Evolutionary conservation across 2,329 filamentous ascomycete species (phyloP).

Genomic region (Penicillium italicum): DNA sequence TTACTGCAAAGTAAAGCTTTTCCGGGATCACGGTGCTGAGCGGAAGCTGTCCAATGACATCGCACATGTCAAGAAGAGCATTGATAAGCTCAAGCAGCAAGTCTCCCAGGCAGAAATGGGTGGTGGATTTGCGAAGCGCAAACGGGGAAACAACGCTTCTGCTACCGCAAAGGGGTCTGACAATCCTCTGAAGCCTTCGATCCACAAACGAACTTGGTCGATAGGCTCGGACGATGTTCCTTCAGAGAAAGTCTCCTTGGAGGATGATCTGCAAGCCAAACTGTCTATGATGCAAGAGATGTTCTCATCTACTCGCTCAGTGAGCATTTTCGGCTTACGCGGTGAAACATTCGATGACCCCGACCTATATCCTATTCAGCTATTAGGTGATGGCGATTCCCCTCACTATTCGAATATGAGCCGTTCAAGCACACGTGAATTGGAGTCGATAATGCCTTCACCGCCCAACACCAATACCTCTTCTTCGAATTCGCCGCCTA

Average conservation of each 20-base stretch:
- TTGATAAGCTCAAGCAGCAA: constrained; percentile 93
- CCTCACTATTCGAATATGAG: constrained; percentile 30
- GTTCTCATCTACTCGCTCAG: constrained; percentile 44
- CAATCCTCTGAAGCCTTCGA: constrained; percentile 76
- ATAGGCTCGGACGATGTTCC: constrained; percentile 66
- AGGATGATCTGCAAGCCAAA: constrained; percentile 47
- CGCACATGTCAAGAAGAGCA: constrained; percentile 91
- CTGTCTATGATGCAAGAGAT: constrained; percentile 45
- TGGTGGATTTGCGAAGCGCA: constrained; percentile 59
- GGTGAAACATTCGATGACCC: constrained; percentile 47
- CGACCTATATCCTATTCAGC: constrained; percentile 42
- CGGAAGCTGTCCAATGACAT: constrained; percentile 93
- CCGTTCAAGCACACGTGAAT: constrained; percentile 31
- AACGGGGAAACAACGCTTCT: constrained; percentile 52
- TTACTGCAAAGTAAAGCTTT: constrained; percentile 95
- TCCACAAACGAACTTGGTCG: constrained; percentile 94
- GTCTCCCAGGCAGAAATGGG: constrained; percentile 70
- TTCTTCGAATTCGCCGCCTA: constrained; percentile 35
- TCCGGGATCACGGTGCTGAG: constrained; percentile 92
- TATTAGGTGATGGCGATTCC: constrained; percentile 33
- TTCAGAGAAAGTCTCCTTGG: constrained; percentile 40
- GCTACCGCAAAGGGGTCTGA: constrained; percentile 47
- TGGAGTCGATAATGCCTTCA: constrained; percentile 36
- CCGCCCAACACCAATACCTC: constrained; percentile 42
- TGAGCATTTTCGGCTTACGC: constrained; percentile 43